Conservation (phyloP, 1,284 basidiomycete genomes). For the Puccinia novopanici region DNA sequence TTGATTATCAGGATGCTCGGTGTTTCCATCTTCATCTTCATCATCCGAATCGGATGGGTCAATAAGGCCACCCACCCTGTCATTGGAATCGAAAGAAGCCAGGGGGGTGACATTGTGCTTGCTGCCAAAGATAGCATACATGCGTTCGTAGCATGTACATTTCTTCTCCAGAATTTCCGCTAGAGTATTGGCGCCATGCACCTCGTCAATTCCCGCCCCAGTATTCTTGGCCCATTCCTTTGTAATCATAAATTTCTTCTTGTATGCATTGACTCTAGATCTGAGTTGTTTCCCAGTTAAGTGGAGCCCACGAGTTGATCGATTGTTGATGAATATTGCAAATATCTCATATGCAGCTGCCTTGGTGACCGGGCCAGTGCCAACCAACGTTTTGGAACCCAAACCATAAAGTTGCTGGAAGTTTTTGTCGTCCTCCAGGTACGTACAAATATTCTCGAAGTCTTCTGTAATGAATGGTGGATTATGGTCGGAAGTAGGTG, state of each 20-base stretch:
- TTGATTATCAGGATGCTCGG: not conserved
- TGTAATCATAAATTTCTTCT: not conserved
- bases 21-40: too few species aligned
- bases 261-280: not conserved
- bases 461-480: not conserved
- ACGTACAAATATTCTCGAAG: slow-evolving; percentile 15
- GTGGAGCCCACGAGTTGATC: not conserved
- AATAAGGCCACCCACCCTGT: too few species aligned
- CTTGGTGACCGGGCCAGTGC: not conserved
- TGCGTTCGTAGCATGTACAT: slow-evolving; percentile 8
- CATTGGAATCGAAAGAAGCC: not conserved
- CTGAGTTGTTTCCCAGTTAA: not conserved
- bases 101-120: slow-evolving; percentile 7
- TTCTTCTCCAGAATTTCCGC: not conserved
- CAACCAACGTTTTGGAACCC: slow-evolving; percentile 5
- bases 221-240: not conserved
- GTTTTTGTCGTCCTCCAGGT: slow-evolving; percentile 4
- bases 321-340: slow-evolving; percentile 5
- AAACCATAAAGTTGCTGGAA: not conserved
- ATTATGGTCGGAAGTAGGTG: not conserved
- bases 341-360: slow-evolving; percentile 21
- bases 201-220: slow-evolving; percentile 3
- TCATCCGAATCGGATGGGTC: too few species aligned
- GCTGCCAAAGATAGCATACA: slow-evolving; percentile 13
- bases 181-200: not conserved